Evolutionary conservation across 2,329 filamentous ascomycete genomes (phyloP).

Genomic region (Ceratocystiopsis sp.): DNA sequence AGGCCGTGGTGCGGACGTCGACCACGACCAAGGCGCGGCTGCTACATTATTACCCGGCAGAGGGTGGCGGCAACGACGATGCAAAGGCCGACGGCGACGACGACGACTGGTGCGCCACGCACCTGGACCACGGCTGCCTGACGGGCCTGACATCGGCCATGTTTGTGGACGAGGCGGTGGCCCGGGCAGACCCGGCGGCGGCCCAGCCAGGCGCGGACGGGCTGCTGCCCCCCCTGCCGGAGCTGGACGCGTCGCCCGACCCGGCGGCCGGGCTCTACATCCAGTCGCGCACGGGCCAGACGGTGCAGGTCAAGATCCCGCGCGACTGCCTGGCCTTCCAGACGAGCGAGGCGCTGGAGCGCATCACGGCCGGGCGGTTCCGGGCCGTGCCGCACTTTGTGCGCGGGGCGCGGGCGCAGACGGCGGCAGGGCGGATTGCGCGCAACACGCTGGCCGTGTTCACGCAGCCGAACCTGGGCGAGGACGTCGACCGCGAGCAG

Average conservation of each 20-base stretch:
- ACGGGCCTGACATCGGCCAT: slow-evolving; percentile 90
- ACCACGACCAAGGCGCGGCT: slow-evolving; percentile 81
- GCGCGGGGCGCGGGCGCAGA: slow-evolving; percentile 45
- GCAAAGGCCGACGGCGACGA: slow-evolving; percentile 26
- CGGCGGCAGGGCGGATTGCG: slow-evolving; percentile 33
- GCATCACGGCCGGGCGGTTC: slow-evolving; percentile 82
- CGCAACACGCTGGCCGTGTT: slow-evolving; percentile 90
- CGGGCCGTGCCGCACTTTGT: slow-evolving; percentile 95
- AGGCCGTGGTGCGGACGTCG: slow-evolving; percentile 71
- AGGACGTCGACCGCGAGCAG: slow-evolving; percentile 53
- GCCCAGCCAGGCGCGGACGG: slow-evolving; percentile 14
- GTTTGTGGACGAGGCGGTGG: slow-evolving; percentile 65
- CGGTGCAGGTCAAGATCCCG: slow-evolving; percentile 85
- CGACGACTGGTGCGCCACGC: slow-evolving; percentile 89
- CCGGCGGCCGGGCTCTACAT: slow-evolving; percentile 85
- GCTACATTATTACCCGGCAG: slow-evolving; percentile 77
- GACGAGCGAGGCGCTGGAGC: slow-evolving; percentile 79
- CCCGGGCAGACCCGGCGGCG: slow-evolving; percentile 10
- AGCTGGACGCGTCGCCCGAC: slow-evolving; percentile 64
- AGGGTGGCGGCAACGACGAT: slow-evolving; percentile 3
- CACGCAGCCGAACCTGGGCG: slow-evolving; percentile 83
- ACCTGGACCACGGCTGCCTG: slow-evolving; percentile 82
- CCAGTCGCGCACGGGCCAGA: slow-evolving; percentile 62
- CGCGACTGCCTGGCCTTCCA: slow-evolving; percentile 88
- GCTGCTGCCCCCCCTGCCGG: slow-evolving; percentile 36